These are phyloP conservation scores for Suhomyces sp. DNA, from an alignment of 805 yeast species.

Conservation along the genomic window DNA sequence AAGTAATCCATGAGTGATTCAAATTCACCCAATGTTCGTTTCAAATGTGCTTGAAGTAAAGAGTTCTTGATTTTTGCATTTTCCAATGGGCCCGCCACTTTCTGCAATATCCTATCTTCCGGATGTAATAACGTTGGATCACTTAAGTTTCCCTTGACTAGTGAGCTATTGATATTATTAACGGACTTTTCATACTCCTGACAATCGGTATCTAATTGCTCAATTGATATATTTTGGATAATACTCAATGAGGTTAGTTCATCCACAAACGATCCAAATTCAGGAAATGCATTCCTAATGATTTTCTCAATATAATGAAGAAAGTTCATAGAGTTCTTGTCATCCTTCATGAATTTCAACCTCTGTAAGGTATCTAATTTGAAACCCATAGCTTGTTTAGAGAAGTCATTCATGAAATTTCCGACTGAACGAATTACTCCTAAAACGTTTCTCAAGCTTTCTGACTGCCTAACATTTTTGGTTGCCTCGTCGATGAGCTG, in stretches of 20 bases:
- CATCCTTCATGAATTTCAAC: conserved; percentile 87
- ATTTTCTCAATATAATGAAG: conserved; percentile 89
- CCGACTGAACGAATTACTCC: conserved; percentile 89
- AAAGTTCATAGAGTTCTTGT: conserved; percentile 81
- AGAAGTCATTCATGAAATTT: conserved; percentile 91
- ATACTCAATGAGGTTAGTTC: conserved; percentile 60
- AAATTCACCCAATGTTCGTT: conserved; percentile 62
- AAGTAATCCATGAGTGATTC: conserved; percentile 73
- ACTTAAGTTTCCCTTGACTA: conserved; percentile 82
- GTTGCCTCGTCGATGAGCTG: conserved; percentile 73
- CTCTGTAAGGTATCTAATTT: conserved; percentile 86
- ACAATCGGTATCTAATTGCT: conserved; percentile 77
- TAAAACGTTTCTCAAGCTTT: conserved; percentile 67
- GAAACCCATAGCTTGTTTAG: conserved; percentile 92
- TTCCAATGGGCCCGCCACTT: conserved; percentile 65
- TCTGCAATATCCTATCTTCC: conserved; percentile 63
- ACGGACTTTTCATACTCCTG: conserved; percentile 58
- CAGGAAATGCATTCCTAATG: conserved; percentile 82
- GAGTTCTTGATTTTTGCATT: conserved; percentile 72
- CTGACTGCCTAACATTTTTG: conserved; percentile 61
- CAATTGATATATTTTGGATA: conserved; percentile 76
- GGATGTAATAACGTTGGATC: conserved; percentile 81
- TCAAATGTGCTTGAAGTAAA: conserved; percentile 61
- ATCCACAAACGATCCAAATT: conserved; percentile 67
- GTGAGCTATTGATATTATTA: conserved; percentile 67